Base-by-base conservation (phyloP, 2,329 filamentous ascomycete species). In the Teratosphaeriaceae sp. region DNA sequence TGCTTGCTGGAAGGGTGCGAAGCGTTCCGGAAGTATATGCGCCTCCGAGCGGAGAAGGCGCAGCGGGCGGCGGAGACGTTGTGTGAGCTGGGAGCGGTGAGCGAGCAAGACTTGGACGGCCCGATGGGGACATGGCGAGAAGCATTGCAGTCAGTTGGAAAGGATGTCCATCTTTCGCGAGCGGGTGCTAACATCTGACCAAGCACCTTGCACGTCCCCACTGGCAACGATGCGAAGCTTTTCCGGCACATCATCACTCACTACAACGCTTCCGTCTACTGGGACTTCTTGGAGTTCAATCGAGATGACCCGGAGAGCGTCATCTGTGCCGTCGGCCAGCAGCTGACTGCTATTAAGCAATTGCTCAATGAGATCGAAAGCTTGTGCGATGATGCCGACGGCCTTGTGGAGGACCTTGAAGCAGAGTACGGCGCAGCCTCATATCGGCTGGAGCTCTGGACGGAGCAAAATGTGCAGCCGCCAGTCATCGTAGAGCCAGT, bases 131-230 rank as follows among this genome's bases (percentile, higher is more conserved):
- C 8, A 12, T 26, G 5, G 35, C 20, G 22, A 4, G 35, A 12
- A 8, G n/a, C 6, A 3, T 15, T 38, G 35, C 11, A 20, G 35
- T 38, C n/a, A 3, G 35, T 38, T 8, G n/a, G 9, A 5, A 38
- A n/a, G n/a, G n/a, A 7, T 38, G 8, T 13, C 5, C 18, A n/a
- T 11, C n/a, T 38, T 20, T 36, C 35, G n/a, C n/a, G n/a, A 38
- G 35, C n/a, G n/a, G 9, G 3, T 23, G n/a, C 3, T 23, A 15
- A 38, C 18, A n/a, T 22, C 15, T n/a, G 7, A 20, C 5, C 7
- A 15, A 50, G 45, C 15, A 50, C 27, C 3, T 23, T 50, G 26
- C 45, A 50, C 45, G 31, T 33, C n/a, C 45, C 47, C 12, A 47
- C 47, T 18, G 44, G 42, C 11, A 43, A 47, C 19, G 42, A 47